Base-by-base conservation (phyloP, 345 rosid genomes). In the Camelina hispida region DNA sequence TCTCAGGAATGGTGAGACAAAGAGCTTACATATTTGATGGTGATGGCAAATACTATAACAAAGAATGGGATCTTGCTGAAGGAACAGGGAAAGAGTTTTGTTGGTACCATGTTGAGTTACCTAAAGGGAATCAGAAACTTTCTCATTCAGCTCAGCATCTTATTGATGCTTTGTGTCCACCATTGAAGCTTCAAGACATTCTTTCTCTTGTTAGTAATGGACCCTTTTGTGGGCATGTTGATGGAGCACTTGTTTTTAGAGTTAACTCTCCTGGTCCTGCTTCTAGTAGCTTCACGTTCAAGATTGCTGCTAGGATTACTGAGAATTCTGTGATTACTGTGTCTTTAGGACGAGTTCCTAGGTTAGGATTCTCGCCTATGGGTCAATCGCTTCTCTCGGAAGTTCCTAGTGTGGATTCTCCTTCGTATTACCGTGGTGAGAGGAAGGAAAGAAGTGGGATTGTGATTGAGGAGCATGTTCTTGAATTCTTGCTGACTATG, bases 401-500 rank as follows among this genome's bases (percentile, higher is more conserved):
- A 80, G 86, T 96, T 75, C 99, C 99, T 17, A 87, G 88, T 62
- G 86, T 91, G 54, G 99, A 93, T 74, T 81, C 79, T 78, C 85
- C 95, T 2, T 70, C 85, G 0, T 78, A 75, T 62, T 47, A 46
- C 14, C 79, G 77, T 44, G 85, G 83, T 63, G 90, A 83, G 72
- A 83, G 64, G n/a, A 86, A 76, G 81, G 93, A 87, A 52, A 82
- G 84, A 51, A 78, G 86, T 12, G 96, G 90, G 69, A 81, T 85
- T 73, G 97, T 96, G 64, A 93, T 96, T n/a, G 86, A 84, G 80
- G 99, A 93, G 80, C 99, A 96, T 81, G 98, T 96, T 79, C 94
- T 96, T 46, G 99, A 96, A 66, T 96, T 93, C 68, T 83, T 96
- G 43, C 58, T 96, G 71, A 96, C 93, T 1, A 96, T 93, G 99